Base-by-base conservation (phyloP, 2,329 filamentous ascomycete species). In the Pseudophaeomoniella oleicola region DNA sequence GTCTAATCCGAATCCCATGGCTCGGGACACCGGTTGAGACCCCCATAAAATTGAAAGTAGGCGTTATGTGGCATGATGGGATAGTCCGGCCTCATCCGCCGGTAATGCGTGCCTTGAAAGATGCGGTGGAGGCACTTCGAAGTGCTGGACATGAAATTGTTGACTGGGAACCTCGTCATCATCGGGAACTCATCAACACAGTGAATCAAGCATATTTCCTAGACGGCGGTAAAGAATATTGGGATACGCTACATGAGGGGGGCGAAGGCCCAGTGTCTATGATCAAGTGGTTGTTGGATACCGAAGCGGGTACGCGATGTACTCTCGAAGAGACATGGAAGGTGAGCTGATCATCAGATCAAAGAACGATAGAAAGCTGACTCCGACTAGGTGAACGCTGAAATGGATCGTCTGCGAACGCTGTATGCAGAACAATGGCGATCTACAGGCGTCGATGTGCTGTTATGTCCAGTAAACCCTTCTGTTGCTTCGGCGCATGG, bases 201-300 rank as follows among this genome's bases (percentile, higher is more conserved):
- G 41, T 57, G 3, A 56, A 53, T 53, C 44, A 50, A n/a, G 51
- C 49, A 32, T 50, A 50, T 3, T 50, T 57, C 16, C 39, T 53
- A 11, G 52, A 52, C 1, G 54, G 57, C 36, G 54, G 54, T 5
- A 53, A 53, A 11, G 50, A 53, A 31, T 49, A 48, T 4, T 51
- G 47, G 4, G 47, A 43, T 9, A 45, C 51, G 5, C 33, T 54
- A 22, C 33, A 17, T 32, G 19, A 35, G 19, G 51, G 45, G 2
- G 49, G 50, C 5, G 54, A 57, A 37, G 53, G 54, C 9, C 44
- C 56, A 12, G 48, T 57, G 32, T 49, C 51, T 36, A 54, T 54
- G 4, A 57, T 57, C 54, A 38, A 56, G 41, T 12, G 43, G 55
- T 34, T 48, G 47, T 3, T 47, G 19, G 14, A 37, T 51, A 45